Evolutionary conservation across 2,329 filamentous ascomycete genomes (phyloP).

Genomic region (Sordariomycetes sp.): DNA sequence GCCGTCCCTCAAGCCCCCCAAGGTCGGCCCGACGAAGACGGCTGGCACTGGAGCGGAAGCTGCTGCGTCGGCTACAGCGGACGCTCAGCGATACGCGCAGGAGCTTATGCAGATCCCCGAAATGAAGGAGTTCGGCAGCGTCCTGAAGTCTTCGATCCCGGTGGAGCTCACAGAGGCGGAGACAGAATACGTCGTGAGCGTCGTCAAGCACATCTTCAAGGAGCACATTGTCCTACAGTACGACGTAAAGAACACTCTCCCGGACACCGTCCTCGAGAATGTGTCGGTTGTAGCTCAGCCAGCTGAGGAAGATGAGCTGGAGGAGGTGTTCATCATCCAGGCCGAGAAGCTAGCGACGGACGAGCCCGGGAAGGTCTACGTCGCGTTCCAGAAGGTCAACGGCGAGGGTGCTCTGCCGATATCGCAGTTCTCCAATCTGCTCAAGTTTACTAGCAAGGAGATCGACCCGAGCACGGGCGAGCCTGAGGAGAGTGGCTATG

Average conservation of each 20-base stretch:
- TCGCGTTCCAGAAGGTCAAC: slow-evolving; percentile 75
- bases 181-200: slow-evolving; percentile 89
- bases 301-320: slow-evolving; percentile 66
- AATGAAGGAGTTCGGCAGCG: slow-evolving; percentile 73
- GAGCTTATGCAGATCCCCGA: slow-evolving; percentile 83
- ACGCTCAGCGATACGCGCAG: slow-evolving; percentile 78
- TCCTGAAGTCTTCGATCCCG: slow-evolving; percentile 80
- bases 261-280: slow-evolving; percentile 80
- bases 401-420: slow-evolving; percentile 68
- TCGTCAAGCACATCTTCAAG: slow-evolving; percentile 97
- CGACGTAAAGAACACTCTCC: slow-evolving; percentile 93
- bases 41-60: slow-evolving; percentile 58
- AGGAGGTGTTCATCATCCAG: slow-evolving; percentile 90
- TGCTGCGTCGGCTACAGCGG: slow-evolving; percentile 62
- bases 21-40: slow-evolving; percentile 62
- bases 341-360: slow-evolving; percentile 71
- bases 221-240: slow-evolving; percentile 93
- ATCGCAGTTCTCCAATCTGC: slow-evolving; percentile 75
- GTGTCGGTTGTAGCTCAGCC: slow-evolving; percentile 74
- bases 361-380: slow-evolving; percentile 86
- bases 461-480: slow-evolving; percentile 91
- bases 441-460: slow-evolving; percentile 97
- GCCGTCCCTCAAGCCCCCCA: slow-evolving; percentile 87
- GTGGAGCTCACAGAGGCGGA: slow-evolving; percentile 93
- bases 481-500: slow-evolving; percentile 83